These are phyloP conservation scores for Penicillium sp. DNA, from an alignment of 2,329 filamentous ascomycete genomes.

Conservation along the genomic window DNA sequence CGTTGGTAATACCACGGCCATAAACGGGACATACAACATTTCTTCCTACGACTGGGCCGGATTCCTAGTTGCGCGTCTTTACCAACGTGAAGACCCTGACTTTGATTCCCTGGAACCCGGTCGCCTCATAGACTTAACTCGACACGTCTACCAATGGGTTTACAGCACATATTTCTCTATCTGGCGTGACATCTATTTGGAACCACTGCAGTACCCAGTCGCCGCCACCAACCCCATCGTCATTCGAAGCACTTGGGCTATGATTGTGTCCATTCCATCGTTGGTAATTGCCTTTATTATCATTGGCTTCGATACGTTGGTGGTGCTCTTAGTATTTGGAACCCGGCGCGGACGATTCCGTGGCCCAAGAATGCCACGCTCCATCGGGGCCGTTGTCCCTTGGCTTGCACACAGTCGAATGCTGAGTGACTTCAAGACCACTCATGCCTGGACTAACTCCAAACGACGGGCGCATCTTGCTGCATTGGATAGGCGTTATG, in stretches of 20 bases:
- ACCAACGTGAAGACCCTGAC: conserved; percentile 25
- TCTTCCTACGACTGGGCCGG: conserved; percentile 38
- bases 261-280: conserved; percentile 32
- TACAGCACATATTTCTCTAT: conserved; percentile 38
- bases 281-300: conserved; percentile 30
- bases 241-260: conserved; percentile 32
- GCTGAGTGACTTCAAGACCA: conserved; percentile 32
- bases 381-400: conserved; percentile 34
- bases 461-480: conserved; percentile 28
- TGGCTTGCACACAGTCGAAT: conserved; percentile 37
- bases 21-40: conserved; percentile 27
- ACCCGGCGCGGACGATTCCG: conserved; percentile 34
- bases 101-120: conserved; percentile 26
- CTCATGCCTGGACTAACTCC: conserved; percentile 30
- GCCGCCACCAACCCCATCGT: conserved; percentile 27
- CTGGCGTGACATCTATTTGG: conserved; percentile 34
- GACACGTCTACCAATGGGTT: conserved; percentile 36
- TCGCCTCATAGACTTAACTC: conserved; percentile 26
- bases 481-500: conserved; percentile 31
- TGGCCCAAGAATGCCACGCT: conserved; percentile 34
- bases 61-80: conserved; percentile 34
- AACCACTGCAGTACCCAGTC: conserved; percentile 20
- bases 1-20: conserved; percentile 25
- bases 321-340: conserved; percentile 35
- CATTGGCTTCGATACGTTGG: conserved; percentile 32